Evolutionary conservation across 2,329 filamentous ascomycete species (phyloP).

Genomic region (Colletotrichum liriopes): DNA sequence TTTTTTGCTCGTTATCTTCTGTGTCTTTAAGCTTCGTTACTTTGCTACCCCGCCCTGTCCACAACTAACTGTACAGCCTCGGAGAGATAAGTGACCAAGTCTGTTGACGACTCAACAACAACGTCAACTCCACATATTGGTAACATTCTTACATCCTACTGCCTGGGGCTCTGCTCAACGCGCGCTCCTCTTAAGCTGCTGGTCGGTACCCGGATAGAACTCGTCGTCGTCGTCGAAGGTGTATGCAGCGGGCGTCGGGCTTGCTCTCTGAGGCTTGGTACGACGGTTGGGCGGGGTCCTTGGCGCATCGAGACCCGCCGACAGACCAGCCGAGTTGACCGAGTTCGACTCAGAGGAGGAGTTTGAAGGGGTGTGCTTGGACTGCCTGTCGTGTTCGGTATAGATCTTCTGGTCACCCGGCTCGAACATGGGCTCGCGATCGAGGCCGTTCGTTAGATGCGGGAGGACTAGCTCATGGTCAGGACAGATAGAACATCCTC

Average conservation of each 20-base stretch:
- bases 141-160: no score
- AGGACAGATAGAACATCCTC: background rate
- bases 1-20: no score
- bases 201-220: constrained; percentile 26
- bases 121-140: no score
- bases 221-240: constrained; percentile 34
- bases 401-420: background rate
- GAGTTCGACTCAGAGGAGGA: background rate
- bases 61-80: background rate
- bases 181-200: background rate
- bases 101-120: no score
- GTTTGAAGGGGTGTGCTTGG: background rate
- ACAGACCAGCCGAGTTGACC: background rate
- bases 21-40: background rate
- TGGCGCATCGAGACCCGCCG: constrained; percentile 9
- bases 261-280: background rate
- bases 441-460: background rate
- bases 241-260: constrained; percentile 26
- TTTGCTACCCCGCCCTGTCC: rapidly evolving
- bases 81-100: background rate
- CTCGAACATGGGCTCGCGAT: background rate
- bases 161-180: no score
- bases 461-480: constrained; percentile 11
- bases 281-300: constrained; percentile 19
- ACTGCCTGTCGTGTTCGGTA: background rate